phyloP scores from a whole-genome alignment of 139 green algal species.

The Yamagishiella unicocca region DNA sequence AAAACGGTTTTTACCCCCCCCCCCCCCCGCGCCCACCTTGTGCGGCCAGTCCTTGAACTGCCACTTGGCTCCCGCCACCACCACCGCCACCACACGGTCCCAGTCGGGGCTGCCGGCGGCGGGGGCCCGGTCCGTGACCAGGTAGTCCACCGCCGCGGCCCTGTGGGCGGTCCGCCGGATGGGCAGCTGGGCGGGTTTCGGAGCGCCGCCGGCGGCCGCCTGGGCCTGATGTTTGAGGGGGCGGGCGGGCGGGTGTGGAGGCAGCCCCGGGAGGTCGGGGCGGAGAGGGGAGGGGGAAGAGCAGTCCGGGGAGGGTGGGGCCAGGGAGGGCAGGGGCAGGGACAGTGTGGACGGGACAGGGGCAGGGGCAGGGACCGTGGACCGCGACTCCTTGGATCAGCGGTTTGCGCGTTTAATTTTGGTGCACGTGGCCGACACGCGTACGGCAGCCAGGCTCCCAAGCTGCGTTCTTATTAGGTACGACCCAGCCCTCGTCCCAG shows the following conservation, averaged over 20 bases:
- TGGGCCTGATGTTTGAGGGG: background rate
- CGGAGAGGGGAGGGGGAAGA: background rate
- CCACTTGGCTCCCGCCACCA: conserved; percentile 70
- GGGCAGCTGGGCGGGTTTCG: conserved; percentile 2
- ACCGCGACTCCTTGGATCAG: too few relatives aligned
- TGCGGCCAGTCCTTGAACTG: conserved; percentile 74
- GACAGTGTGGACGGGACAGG: too few relatives aligned
- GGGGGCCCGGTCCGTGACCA: conserved; percentile 52
- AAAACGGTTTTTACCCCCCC: background rate
- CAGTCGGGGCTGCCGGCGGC: conserved; percentile 53
- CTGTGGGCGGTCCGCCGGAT: conserved; percentile 43
- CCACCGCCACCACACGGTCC: conserved; percentile 68
- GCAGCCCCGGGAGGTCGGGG: background rate
- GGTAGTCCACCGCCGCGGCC: conserved; percentile 41
- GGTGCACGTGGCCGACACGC: too few relatives aligned
- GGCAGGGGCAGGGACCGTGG: too few relatives aligned
- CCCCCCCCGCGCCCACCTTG: conserved; percentile 45
- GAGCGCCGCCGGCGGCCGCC: conserved; percentile 11
- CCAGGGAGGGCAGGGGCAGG: too few relatives aligned
- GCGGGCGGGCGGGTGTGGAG: background rate
- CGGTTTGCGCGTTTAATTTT: too few relatives aligned
- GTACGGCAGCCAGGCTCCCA: too few relatives aligned
- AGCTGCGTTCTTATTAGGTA: too few relatives aligned
- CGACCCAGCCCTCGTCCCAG: too few relatives aligned
- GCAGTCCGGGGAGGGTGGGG: background rate